phyloP scores from a whole-genome alignment of 2,329 filamentous ascomycete species.

The Cercospora brassicicola region DNA sequence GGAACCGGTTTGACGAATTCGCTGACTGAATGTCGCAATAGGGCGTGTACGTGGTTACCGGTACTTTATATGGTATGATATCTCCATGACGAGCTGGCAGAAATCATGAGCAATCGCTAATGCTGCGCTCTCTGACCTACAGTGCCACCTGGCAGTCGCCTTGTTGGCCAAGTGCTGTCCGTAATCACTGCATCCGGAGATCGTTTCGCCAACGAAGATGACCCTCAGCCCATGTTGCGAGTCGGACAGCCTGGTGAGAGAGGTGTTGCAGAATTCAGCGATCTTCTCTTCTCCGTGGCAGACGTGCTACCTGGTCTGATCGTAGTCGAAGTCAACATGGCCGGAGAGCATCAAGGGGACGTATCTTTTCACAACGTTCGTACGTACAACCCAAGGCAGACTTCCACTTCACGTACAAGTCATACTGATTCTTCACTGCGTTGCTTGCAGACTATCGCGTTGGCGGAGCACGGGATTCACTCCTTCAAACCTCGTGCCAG shows the following conservation, averaged over 20 bases:
- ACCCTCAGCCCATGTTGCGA: constrained; percentile 52
- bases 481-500: constrained; percentile 44
- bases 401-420: background rate
- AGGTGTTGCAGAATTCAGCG: constrained; percentile 53
- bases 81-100: background rate
- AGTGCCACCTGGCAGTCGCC: constrained; percentile 51
- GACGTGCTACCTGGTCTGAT: constrained; percentile 49
- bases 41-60: constrained; percentile 49
- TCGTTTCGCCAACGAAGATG: constrained; percentile 47
- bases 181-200: constrained; percentile 50
- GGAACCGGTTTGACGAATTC: background rate
- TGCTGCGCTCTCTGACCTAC: background rate
- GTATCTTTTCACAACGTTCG: constrained; percentile 45
- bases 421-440: background rate
- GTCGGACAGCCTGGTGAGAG: constrained; percentile 55
- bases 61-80: constrained; percentile 44
- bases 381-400: background rate
- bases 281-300: constrained; percentile 55
- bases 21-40: background rate
- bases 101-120: background rate
- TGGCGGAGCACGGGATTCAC: constrained; percentile 39
- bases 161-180: constrained; percentile 59
- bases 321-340: constrained; percentile 55
- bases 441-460: constrained; percentile 36
- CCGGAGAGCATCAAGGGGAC: constrained; percentile 48